Base-by-base conservation (phyloP, 768 basidiomycete genomes). In the Lactarius sanguifluus region DNA sequence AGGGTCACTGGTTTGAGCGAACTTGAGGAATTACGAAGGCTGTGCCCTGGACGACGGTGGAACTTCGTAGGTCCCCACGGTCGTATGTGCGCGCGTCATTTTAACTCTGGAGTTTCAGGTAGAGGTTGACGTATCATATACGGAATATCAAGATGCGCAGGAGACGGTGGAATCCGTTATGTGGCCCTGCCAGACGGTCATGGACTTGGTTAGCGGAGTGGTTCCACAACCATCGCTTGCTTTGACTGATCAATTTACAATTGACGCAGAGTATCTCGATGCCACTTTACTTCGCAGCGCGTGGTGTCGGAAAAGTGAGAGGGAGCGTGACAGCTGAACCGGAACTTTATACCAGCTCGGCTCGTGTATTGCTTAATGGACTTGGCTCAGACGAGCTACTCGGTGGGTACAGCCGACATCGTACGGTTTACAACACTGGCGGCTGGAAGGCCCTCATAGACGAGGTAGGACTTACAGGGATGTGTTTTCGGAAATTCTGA, bases 301-400 rank as follows among this genome's bases (percentile, higher is more conserved):
- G 89, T 54, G 95, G 92, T 0, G 72, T 77, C 40, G 96, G 97
- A 1, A 78, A 81, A 58, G 72, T 91, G 0, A 81, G 82, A 38
- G 71, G 70, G 13, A 59, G 72, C 15, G 68, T 73, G 1, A 77
- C 74, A n/a, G 75, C 77, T 1, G 73, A 79, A 5, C 76, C 82
- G 3, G 71, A 72, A 23, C 77, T 80, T 8, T 96, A 97, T 76
- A 81, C 77, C 0, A 95, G 90, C 68, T 75, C 81, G 9, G 94
- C 97, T 0, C 84, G 86, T 54, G 94, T 98, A 0, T 79, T 98
- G 10, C 78, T 99, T 30, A 96, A 87, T 69, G 97, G 97, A 1
- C 80, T 99, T 8, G 97, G 97, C 0, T 92, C 97, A 1, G 97
- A 99, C 73, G 97, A 99, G 74, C 81, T 98, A 47, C 81, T 99